Percentiles rank a stretch among this genome's conserved stretches.
phyloP scores from a whole-genome alignment of 2,329 filamentous ascomycete genomes.

The Talaromyces sp. region DNA sequence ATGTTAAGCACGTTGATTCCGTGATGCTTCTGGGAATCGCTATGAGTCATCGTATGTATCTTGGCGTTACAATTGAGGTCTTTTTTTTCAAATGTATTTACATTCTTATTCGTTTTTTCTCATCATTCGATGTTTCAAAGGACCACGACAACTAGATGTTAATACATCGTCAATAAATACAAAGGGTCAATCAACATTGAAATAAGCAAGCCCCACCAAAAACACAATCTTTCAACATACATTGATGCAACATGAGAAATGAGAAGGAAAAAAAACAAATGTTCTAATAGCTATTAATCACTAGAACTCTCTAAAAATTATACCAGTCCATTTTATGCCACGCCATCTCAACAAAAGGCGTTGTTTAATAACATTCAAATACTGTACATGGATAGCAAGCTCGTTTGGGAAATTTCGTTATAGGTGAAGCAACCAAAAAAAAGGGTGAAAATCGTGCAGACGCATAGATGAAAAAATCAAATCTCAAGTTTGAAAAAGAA shows the following conservation, averaged over 20 bases:
- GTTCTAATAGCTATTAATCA: conserved; percentile 11
- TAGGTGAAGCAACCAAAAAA: neutral
- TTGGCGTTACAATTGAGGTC: neutral
- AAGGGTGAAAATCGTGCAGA: neutral
- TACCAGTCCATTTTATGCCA: neutral
- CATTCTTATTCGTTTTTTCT: neutral
- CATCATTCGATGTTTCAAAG: neutral
- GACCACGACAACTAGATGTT: neutral
- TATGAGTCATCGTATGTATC: neutral
- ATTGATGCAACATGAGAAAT: neutral
- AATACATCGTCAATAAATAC: neutral
- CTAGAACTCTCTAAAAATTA: neutral
- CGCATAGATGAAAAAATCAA: conserved; percentile 12
- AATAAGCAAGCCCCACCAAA: neutral
- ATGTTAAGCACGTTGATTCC: neutral
- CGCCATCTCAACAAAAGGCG: conserved; percentile 13
- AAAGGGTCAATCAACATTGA: neutral
- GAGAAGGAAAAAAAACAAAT: neutral
- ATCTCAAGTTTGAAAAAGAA: neutral
- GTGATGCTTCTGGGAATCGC: neutral
- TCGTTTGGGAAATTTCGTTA: neutral
- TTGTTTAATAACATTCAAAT: conserved; percentile 12
- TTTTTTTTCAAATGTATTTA: conserved; percentile 1
- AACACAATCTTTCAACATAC: neutral
- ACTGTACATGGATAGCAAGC: conserved; percentile 23